Base-by-base conservation (phyloP, 2,329 filamentous ascomycete species). In the Thelonectria olida region DNA sequence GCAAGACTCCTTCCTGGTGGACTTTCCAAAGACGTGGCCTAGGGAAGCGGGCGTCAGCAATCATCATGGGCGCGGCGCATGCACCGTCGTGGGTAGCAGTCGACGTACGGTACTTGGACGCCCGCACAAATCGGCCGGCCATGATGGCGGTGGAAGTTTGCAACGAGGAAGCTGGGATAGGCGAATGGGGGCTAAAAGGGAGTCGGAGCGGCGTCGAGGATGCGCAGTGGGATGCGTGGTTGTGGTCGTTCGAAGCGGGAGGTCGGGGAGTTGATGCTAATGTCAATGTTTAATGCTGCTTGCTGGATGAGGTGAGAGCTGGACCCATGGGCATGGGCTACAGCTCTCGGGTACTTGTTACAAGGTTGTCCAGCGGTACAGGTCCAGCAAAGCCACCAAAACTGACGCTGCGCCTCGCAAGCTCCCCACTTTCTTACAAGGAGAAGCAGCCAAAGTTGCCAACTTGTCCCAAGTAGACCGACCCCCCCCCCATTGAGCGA, bases 21-120 rank as follows among this genome's bases (percentile, higher is more conserved):
- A 83, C 82, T 96, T 96, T 78, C 96, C 96, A 84, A 97, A 99
- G 82, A 99, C 92, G 86, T 99, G 96, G 85, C 95, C 95, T 97
- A 79, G 58, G 42, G 50, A 66, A 34, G 31, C 31, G 31, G 31
- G 68, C 62, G 69, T 73, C 67, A 72, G 72, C 67, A 64, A 66
- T 60, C 56, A 59, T 52, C 64, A 50, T 49, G 66, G 61, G 63
- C 55, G 66, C 70, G 65, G 62, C n/a, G n/a, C n/a, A n/a, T n/a
- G 62, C 50, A n/a, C n/a, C n/a, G n/a, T n/a, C n/a, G 65, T 67
- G 64, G 63, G 65, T 69, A 72, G 71, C 70, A 69, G 65, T 58
- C 64, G 65, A 82, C 86, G 74, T 82, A 90, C 87, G 87, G 80
- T 88, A 90, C 75, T 90, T 90, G 77, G 87, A 90, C 78, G 86